Base-by-base conservation (phyloP, 1,284 basidiomycete genomes). In the Naganishia cerealis region DNA sequence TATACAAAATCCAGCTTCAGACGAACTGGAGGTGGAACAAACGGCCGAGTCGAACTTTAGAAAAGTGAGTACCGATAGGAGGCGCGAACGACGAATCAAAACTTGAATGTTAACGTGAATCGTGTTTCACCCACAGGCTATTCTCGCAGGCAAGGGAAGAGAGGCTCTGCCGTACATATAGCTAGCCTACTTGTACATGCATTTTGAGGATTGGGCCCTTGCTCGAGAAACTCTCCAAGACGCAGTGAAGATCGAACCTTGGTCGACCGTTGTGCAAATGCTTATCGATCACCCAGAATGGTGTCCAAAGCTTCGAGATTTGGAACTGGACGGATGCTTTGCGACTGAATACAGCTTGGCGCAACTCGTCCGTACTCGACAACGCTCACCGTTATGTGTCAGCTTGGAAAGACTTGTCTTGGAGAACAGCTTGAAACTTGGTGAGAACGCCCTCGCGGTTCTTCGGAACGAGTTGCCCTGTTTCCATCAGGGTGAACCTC, bases 91-190 rank as follows among this genome's bases (percentile, higher is more conserved):
- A 12, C n/a, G 38, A 36, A n/a, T 16, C 9, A 57, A 26, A 9
- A 40, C 2, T 24, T 12, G 18, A 18, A 21, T 21, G 4, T 18
- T 24, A 46, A 7, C 15, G 3, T 46, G 4, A 12, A 6, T 46
- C 13, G 15, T 16, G n/a, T 4, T 12, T 46, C 7, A 8, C 8
- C 33, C 2, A 24, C 33, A 63, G 59, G 59, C 59, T 2, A 54
- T 53, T 24, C n/a, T 53, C n/a, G 38, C 54, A 12, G 40, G 50
- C 50, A 21, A 39, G 1, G 38, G 36, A 13, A 5, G 21, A 40
- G 59, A 63, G 26, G n/a, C 50, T 4, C 36, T 63, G 9, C 59
- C 59, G 3, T 63, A 53, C 50, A n/a, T 16, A 1, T 63, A 50
- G 59, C 29, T 63, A 18, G 26, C 59, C 1, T 21, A 39, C 3